phyloP scores from a whole-genome alignment of 2,329 filamentous ascomycete genomes.

The Arthrobotrys sinensis region DNA sequence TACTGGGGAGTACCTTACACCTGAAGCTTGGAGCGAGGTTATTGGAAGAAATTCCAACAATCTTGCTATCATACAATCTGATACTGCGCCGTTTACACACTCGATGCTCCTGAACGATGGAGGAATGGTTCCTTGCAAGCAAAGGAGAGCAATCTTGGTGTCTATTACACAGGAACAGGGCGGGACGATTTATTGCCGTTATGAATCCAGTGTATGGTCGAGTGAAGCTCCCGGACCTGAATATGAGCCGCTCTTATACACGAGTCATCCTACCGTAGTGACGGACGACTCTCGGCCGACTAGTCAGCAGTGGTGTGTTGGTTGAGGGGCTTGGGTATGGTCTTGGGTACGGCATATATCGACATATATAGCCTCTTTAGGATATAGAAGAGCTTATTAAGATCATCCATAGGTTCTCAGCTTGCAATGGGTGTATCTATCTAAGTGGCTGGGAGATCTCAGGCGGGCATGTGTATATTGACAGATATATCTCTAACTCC shows the following conservation, averaged over 20 bases:
- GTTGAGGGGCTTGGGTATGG: neutral
- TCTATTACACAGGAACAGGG: conserved; percentile 42
- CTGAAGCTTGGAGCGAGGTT: conserved; percentile 42
- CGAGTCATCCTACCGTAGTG: conserved; percentile 20
- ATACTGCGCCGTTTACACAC: conserved; percentile 1
- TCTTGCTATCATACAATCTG: conserved; percentile 41
- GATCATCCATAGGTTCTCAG: neutral
- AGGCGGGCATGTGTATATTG: too few relatives aligned
- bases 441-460: too few relatives aligned
- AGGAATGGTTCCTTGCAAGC: conserved; percentile 31
- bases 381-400: neutral
- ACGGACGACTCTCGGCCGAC: conserved; percentile 3
- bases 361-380: neutral
- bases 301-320: conserved; percentile 50
- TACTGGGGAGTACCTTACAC: neutral
- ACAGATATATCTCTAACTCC: too few relatives aligned
- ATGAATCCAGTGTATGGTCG: conserved; percentile 43
- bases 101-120: conserved; percentile 44
- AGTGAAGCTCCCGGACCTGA: conserved; percentile 38
- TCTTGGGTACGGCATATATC: neutral
- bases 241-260: conserved; percentile 22
- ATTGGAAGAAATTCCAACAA: conserved; percentile 28
- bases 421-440: too few relatives aligned
- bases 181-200: conserved; percentile 31
- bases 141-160: conserved; percentile 38